Evolutionary conservation across 768 basidiomycete genomes (phyloP).

Genomic region (Leccinellum albellum): DNA sequence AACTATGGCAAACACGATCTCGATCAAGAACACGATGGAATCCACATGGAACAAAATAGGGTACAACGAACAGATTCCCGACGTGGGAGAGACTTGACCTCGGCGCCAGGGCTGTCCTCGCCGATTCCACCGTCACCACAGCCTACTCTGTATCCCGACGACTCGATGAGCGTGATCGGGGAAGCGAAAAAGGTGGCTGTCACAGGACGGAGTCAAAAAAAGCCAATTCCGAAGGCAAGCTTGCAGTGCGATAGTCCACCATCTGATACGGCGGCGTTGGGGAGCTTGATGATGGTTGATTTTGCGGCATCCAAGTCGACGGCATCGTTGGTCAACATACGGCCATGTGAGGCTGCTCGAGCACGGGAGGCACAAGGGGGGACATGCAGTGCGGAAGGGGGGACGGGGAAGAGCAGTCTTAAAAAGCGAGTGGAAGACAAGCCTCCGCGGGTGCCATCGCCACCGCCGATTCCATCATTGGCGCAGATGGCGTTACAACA

Average conservation of each 20-base stretch:
- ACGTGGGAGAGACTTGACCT: slow-evolving; percentile 39
- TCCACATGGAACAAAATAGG: slow-evolving; percentile 16
- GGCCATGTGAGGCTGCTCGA: slow-evolving; percentile 21
- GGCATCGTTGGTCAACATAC: slow-evolving; percentile 31
- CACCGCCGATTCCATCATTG: slow-evolving; percentile 67
- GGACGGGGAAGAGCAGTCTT: slow-evolving; percentile 22
- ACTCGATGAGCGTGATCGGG: slow-evolving; percentile 61
- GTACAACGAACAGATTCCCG: slow-evolving; percentile 42
- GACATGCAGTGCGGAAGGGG: background rate
- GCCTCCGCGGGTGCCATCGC: slow-evolving; percentile 78
- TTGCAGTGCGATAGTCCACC: slow-evolving; percentile 20
- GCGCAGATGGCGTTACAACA: slow-evolving; percentile 72
- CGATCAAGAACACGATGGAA: slow-evolving; percentile 34
- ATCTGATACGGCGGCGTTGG: slow-evolving; percentile 46
- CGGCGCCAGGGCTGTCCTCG: slow-evolving; percentile 36
- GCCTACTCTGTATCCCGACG: slow-evolving; percentile 67
- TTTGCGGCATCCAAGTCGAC: slow-evolving; percentile 41
- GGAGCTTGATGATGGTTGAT: slow-evolving; percentile 61
- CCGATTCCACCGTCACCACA: slow-evolving; percentile 49
- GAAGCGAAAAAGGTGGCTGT: slow-evolving; percentile 29
- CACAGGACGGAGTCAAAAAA: slow-evolving; percentile 31
- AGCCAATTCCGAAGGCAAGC: slow-evolving; percentile 28
- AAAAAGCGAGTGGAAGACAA: slow-evolving; percentile 47
- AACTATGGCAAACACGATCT: slow-evolving; percentile 31
- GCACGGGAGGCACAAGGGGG: slow-evolving; percentile 26